Conservation (phyloP, 2,329 filamentous ascomycete genomes). For the Westerdykella aurantiaca region DNA sequence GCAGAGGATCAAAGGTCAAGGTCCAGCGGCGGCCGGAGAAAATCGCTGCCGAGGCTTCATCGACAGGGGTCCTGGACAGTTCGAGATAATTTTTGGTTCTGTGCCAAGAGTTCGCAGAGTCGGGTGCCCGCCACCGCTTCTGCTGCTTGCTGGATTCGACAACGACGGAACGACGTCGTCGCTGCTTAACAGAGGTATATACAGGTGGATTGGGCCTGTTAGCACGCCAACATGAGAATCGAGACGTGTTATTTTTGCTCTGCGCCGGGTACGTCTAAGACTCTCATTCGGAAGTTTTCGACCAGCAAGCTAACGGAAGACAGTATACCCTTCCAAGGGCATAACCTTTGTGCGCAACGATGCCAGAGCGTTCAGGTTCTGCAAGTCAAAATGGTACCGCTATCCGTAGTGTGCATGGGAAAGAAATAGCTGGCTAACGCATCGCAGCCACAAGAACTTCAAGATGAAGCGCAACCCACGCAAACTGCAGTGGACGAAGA, state of each 20-base stretch:
- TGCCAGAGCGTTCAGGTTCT: constrained; percentile 61
- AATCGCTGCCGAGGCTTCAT: constrained; percentile 1
- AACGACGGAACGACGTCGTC: constrained; percentile 5
- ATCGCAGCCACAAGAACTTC: constrained; percentile 65
- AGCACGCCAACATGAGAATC: constrained; percentile 29
- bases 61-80: background rate
- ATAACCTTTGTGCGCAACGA: constrained; percentile 65
- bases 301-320: too few species aligned
- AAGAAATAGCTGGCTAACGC: background rate
- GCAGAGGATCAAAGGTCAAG: background rate
- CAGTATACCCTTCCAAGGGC: constrained; percentile 35
- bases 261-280: constrained; percentile 44
- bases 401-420: background rate
- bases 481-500: constrained; percentile 96
- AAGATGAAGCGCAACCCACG: constrained; percentile 98
- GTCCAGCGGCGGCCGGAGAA: constrained; percentile 2
- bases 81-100: background rate
- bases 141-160: constrained; percentile 6
- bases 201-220: too few species aligned
- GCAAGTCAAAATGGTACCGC: constrained; percentile 42
- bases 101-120: background rate
- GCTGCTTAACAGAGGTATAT: too few species aligned
- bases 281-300: too few species aligned
- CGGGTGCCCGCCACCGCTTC: constrained; percentile 1
- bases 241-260: constrained; percentile 63